These are phyloP conservation scores for Penicillium sp. DNA, from an alignment of 2,329 filamentous ascomycete genomes.

Conservation along the genomic window DNA sequence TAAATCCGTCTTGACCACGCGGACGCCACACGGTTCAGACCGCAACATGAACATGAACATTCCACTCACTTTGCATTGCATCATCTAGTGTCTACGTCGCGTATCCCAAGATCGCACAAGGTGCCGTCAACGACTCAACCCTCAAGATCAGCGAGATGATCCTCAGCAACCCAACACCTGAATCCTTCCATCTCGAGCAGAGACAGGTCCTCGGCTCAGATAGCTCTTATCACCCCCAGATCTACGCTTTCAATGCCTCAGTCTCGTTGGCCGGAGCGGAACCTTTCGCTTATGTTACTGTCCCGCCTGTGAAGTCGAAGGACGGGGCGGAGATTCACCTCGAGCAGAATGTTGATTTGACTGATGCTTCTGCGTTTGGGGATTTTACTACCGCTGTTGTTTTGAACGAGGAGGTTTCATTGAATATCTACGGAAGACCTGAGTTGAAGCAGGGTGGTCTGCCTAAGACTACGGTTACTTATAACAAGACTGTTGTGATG, in stretches of 20 bases:
- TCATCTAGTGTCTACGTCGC: conserved; percentile 54
- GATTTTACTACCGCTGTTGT: conserved; percentile 52
- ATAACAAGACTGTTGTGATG: conserved; percentile 57
- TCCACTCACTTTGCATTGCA: not conserved
- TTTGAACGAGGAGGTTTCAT: conserved; percentile 47
- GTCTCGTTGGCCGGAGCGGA: conserved; percentile 48
- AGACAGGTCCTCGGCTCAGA: conserved; percentile 48
- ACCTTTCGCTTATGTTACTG: conserved; percentile 46
- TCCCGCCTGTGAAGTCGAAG: conserved; percentile 47
- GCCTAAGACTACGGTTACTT: conserved; percentile 51
- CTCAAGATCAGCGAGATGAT: conserved; percentile 52
- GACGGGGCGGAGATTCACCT: conserved; percentile 44
- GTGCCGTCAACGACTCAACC: conserved; percentile 52
- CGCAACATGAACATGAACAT: not conserved
- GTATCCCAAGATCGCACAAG: conserved; percentile 58
- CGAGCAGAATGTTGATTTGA: conserved; percentile 46
- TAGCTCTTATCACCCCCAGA: conserved; percentile 53
- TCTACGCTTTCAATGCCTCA: conserved; percentile 54
- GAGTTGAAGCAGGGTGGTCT: conserved; percentile 52
- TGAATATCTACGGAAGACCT: conserved; percentile 54
- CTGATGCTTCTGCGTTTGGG: conserved; percentile 46
- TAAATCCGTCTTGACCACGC: not conserved
- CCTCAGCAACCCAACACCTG: conserved; percentile 50
- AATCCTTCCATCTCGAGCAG: conserved; percentile 51
- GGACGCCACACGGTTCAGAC: not conserved